phyloP scores from a whole-genome alignment of 768 basidiomycete species.

The Boletus sensibilis region DNA sequence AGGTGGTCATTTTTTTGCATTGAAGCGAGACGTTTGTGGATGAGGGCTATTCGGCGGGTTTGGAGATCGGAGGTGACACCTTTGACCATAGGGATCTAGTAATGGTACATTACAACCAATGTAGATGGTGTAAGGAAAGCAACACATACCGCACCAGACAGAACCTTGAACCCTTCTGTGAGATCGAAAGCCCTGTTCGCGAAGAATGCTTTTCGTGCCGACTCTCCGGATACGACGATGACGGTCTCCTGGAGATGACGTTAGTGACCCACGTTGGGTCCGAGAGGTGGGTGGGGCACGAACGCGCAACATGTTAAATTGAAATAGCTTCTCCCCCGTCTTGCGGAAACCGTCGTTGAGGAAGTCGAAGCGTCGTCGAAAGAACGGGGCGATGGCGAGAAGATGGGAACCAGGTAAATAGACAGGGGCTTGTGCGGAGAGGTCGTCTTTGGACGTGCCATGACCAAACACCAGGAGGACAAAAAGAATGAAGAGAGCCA shows the following conservation, averaged over 20 bases:
- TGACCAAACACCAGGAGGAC: conserved; percentile 40
- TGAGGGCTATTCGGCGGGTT: conserved; percentile 56
- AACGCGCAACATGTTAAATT: conserved; percentile 68
- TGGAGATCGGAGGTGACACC: conserved; percentile 74
- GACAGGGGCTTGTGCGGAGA: conserved; percentile 41
- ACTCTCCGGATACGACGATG: conserved; percentile 73
- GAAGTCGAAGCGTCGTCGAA: conserved; percentile 68
- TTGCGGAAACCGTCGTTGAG: conserved; percentile 68
- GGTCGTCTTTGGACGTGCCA: conserved; percentile 46
- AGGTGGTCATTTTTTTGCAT: conserved; percentile 64
- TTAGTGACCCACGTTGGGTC: conserved; percentile 16
- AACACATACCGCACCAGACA: conserved; percentile 69
- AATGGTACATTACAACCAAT: conserved; percentile 14
- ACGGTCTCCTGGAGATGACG: conserved; percentile 57
- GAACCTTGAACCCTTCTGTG: conserved; percentile 75
- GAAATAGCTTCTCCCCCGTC: conserved; percentile 63
- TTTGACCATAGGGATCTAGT: conserved; percentile 70
- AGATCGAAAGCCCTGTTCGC: conserved; percentile 69
- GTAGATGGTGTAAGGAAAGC: conserved; percentile 9
- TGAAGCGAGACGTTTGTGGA: conserved; percentile 68
- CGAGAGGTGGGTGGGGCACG: conserved; percentile 29
- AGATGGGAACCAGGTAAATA: conserved; percentile 58
- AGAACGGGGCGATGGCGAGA: conserved; percentile 64
- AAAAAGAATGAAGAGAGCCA: conserved; percentile 35
- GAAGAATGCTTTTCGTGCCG: conserved; percentile 67